Evolutionary conservation across 2,329 filamentous ascomycete genomes (phyloP).

Genomic region (Ampelomyces quisqualis): DNA sequence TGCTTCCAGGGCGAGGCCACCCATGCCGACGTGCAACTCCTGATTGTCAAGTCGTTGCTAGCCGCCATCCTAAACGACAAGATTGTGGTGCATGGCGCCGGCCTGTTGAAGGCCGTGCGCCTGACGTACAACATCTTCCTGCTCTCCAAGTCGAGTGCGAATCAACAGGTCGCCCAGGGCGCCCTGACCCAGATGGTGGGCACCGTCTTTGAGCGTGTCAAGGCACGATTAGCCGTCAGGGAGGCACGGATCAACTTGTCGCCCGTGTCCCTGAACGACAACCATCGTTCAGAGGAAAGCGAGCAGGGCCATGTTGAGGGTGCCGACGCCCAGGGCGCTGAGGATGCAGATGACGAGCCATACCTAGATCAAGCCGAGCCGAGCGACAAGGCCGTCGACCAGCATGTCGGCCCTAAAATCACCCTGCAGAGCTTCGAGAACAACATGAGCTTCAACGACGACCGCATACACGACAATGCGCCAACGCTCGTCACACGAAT

Average conservation of each 20-base stretch:
- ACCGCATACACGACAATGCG: slow-evolving; percentile 65
- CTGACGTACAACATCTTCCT: slow-evolving; percentile 99
- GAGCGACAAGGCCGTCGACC: slow-evolving; percentile 49
- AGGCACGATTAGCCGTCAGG: slow-evolving; percentile 80
- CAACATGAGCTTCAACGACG: slow-evolving; percentile 65
- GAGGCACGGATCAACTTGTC: slow-evolving; percentile 67
- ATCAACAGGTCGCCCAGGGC: slow-evolving; percentile 95
- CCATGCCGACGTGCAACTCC: slow-evolving; percentile 85
- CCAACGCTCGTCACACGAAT: slow-evolving; percentile 66
- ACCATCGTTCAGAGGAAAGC: slow-evolving; percentile 37
- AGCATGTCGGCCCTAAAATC: slow-evolving; percentile 58
- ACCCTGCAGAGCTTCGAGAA: slow-evolving; percentile 70
- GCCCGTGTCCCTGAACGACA: slow-evolving; percentile 47
- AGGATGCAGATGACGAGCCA: slow-evolving; percentile 44
- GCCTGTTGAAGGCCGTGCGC: slow-evolving; percentile 90
- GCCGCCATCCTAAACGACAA: slow-evolving; percentile 98
- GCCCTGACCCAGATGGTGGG: slow-evolving; percentile 98
- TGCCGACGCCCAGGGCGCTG: slow-evolving; percentile 33
- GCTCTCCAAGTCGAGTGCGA: slow-evolving; percentile 87
- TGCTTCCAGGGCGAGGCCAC: slow-evolving; percentile 98
- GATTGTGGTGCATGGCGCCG: slow-evolving; percentile 95
- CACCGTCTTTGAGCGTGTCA: slow-evolving; percentile 95
- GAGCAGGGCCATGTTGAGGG: slow-evolving; percentile 26
- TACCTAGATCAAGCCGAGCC: slow-evolving; percentile 42
- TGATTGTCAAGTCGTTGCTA: slow-evolving; percentile 95